These are phyloP conservation scores for Postia placenta DNA, from an alignment of 768 basidiomycete species.

Conservation along the genomic window DNA sequence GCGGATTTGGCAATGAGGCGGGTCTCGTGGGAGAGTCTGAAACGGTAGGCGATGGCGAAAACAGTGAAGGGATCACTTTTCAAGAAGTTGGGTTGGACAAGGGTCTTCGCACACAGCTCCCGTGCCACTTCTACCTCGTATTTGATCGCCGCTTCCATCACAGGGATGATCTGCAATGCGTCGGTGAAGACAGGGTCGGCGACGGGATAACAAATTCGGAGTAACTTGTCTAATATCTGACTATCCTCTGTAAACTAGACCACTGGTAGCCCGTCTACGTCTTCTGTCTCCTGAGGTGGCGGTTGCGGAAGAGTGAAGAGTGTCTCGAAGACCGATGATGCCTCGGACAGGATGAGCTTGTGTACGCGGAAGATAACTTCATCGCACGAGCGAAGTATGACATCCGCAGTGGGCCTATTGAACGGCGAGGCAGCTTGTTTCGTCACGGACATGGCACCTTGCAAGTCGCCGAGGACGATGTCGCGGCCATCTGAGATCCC, in stretches of 20 bases:
- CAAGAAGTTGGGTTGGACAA: not conserved
- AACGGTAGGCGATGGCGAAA: not conserved
- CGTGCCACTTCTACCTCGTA: not conserved
- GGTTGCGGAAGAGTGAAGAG: slow-evolving; percentile 50
- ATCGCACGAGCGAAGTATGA: slow-evolving; percentile 52
- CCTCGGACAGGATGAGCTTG: slow-evolving; percentile 45
- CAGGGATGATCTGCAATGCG: not conserved
- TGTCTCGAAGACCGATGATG: slow-evolving; percentile 53
- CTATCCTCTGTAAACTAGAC: slow-evolving; percentile 4
- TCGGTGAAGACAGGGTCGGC: slow-evolving; percentile 14
- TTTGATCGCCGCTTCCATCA: slow-evolving; percentile 20
- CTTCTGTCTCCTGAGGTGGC: not conserved
- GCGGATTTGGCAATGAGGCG: not conserved
- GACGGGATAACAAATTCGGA: slow-evolving; percentile 28
- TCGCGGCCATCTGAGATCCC: too few relatives aligned
- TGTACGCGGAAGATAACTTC: slow-evolving; percentile 42
- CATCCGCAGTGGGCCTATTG: slow-evolving; percentile 25
- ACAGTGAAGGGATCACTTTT: not conserved
- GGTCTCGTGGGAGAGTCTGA: not conserved
- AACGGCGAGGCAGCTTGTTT: slow-evolving; percentile 4
- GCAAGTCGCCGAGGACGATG: too few relatives aligned
- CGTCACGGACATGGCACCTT: too few relatives aligned
- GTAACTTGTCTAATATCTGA: slow-evolving; percentile 9
- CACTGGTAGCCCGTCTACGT: not conserved
- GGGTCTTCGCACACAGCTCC: not conserved